Percentiles rank a stretch among this genome's conserved stretches.
Conservation (phyloP, 345 rosid species). For the Eucalyptus leucophloia region DNA sequence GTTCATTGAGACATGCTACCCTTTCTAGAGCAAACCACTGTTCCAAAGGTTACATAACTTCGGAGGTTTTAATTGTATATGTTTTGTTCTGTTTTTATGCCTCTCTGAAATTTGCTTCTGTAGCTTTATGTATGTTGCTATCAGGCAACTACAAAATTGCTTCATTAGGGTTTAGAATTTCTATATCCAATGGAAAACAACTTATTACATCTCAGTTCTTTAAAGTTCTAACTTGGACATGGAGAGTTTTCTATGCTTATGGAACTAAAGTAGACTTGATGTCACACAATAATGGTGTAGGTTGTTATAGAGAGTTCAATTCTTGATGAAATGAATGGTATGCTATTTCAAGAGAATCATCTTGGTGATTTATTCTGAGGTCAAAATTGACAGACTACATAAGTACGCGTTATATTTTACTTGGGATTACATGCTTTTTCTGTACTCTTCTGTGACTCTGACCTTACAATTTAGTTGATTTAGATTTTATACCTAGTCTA, state of each 20-base stretch:
- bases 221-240: not conserved
- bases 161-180: not conserved
- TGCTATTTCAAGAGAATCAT: not conserved
- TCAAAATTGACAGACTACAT: not conserved
- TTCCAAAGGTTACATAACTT: slow-evolving; percentile 24
- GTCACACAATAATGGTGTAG: not conserved
- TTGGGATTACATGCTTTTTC: not conserved
- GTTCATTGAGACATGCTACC: slow-evolving; percentile 16
- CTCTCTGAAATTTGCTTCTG: not conserved
- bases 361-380: not conserved
- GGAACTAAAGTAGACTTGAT: not conserved
- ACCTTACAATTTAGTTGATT: not conserved
- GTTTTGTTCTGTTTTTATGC: not conserved
- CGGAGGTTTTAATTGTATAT: not conserved
- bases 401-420: not conserved
- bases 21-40: slow-evolving; percentile 14
- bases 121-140: not conserved
- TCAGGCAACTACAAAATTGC: not conserved
- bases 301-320: not conserved
- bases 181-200: not conserved
- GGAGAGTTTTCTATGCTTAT: not conserved
- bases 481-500: not conserved
- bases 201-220: not conserved
- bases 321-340: not conserved
- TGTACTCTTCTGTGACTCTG: not conserved